These are phyloP conservation scores for Baudoinia panamericana DNA, from an alignment of 495 filamentous ascomycete genomes.

Conservation along the genomic window DNA sequence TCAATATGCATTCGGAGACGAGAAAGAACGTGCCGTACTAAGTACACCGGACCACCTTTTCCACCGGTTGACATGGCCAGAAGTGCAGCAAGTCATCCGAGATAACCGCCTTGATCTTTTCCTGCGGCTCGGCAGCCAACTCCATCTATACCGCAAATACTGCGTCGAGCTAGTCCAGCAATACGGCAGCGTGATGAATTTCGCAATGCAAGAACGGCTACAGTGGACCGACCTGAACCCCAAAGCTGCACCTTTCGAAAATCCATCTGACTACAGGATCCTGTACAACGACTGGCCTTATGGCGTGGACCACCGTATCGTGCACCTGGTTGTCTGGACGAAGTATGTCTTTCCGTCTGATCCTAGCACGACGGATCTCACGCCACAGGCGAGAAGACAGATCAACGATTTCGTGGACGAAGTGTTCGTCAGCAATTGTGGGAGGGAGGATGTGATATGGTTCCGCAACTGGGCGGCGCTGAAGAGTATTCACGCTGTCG, in stretches of 20 bases:
- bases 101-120: conserved; percentile 60
- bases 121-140: conserved; percentile 57
- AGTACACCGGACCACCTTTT: conserved; percentile 51
- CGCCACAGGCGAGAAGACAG: conserved; percentile 42
- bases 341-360: conserved; percentile 68
- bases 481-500: conserved; percentile 74
- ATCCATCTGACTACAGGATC: conserved; percentile 54
- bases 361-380: conserved; percentile 51
- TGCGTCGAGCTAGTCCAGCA: conserved; percentile 46
- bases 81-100: conserved; percentile 50
- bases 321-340: conserved; percentile 83
- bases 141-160: conserved; percentile 59
- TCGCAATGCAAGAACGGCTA: conserved; percentile 52
- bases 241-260: conserved; percentile 37
- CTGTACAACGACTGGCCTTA: conserved; percentile 89
- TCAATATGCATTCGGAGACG: conserved; percentile 34
- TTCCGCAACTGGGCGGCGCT: conserved; percentile 80
- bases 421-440: conserved; percentile 41
- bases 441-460: conserved; percentile 52
- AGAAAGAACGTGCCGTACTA: conserved; percentile 49
- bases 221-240: conserved; percentile 45
- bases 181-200: conserved; percentile 62
- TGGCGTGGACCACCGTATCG: conserved; percentile 58
- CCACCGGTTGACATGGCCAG: conserved; percentile 44
- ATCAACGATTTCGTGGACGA: conserved; percentile 56